Evolutionary conservation across 1,139 yeast species (phyloP), one percentile per base, ranked within the genome.

Genomic region (Yamadazyma oceani): DNA sequence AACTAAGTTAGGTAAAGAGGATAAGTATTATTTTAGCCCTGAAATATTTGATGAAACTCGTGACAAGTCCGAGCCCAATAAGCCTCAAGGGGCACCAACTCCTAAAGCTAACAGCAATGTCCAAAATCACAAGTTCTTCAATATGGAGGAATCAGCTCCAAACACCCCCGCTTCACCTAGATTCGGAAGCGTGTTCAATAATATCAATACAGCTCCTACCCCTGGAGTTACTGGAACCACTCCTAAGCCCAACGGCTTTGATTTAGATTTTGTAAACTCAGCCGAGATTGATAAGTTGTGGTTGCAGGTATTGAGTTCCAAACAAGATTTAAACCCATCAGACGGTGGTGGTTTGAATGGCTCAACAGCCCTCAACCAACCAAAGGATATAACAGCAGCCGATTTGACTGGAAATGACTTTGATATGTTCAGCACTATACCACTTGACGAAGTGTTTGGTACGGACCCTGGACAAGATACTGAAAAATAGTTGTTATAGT

Each of bases 251-350:
- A 16, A 19, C 12, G 39, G 37, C 1, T 40, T 49, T 12, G 54
- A 56, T 35, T 32, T 60, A 30, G 58, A 63, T 30, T 55, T 54
- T 31, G 54, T 64, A 23, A 57, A 57, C 27, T 60, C 62, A 39
- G 57, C 57, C 4, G 71, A 67, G 34, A 60, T 67, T 25, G 75
- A 69, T 46, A 59, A 61, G 39, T 45, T 68, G 17, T 69, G 75
- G 75, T 44, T 62, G 26, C 69, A 65, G 38, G 57, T 69, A 53
- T 52, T 66, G 15, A 53, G 57, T n/a, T 52, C 60, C 54, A 66
- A 65, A 37, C 55, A 60, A 27, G 68, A 58, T 7, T 17, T 14
- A 21, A 17, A 15, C 15, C 23, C 11, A 13, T 5, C n/a, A n/a
- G n/a, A n/a, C n/a, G n/a, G n/a, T n/a, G n/a, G n/a, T 7, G 22